Percentiles rank a stretch among this genome's conserved stretches.
Conservation (phyloP, 768 basidiomycete species). For the Termitomyces sp. region DNA sequence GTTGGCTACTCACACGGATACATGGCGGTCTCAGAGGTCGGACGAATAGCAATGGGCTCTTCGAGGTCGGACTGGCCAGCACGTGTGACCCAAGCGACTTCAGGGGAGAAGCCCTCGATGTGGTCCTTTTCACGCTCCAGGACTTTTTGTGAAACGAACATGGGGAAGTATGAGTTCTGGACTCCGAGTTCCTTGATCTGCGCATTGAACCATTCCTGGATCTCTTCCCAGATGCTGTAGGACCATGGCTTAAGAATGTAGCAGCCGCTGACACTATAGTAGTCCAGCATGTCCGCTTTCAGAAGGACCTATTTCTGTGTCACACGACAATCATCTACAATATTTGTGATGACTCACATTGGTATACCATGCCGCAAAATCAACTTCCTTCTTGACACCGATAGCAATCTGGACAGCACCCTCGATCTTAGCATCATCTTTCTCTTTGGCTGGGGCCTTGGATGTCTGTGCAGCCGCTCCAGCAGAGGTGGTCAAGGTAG, state of each 20-base stretch:
- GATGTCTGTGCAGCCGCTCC: slow-evolving; percentile 33
- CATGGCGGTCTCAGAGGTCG: slow-evolving; percentile 98
- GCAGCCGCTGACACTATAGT: slow-evolving; percentile 97
- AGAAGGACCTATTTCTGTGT: slow-evolving; percentile 67
- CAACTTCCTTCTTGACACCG: slow-evolving; percentile 92
- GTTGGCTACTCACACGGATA: slow-evolving; percentile 74
- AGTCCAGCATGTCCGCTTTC: slow-evolving; percentile 98
- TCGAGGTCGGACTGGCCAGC: slow-evolving; percentile 93
- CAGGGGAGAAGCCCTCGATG: slow-evolving; percentile 98
- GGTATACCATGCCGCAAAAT: slow-evolving; percentile 93
- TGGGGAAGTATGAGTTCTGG: slow-evolving; percentile 97
- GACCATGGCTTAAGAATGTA: slow-evolving; percentile 99
- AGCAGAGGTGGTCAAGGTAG: slow-evolving; percentile 38
- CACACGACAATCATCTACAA: slow-evolving; percentile 6
- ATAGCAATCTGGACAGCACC: slow-evolving; percentile 90
- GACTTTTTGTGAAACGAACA: slow-evolving; percentile 92
- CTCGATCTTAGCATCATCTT: slow-evolving; percentile 77
- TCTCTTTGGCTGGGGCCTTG: slow-evolving; percentile 44
- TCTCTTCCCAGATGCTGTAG: slow-evolving; percentile 94
- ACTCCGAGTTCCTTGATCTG: slow-evolving; percentile 93
- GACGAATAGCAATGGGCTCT: slow-evolving; percentile 96
- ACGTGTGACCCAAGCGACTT: slow-evolving; percentile 99
- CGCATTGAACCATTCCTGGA: slow-evolving; percentile 92
- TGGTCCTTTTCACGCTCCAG: slow-evolving; percentile 97
- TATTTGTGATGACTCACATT: slow-evolving; percentile 47